Evolutionary conservation across 345 rosid species (phyloP).

Genomic region (Capsella bursapastoris): DNA sequence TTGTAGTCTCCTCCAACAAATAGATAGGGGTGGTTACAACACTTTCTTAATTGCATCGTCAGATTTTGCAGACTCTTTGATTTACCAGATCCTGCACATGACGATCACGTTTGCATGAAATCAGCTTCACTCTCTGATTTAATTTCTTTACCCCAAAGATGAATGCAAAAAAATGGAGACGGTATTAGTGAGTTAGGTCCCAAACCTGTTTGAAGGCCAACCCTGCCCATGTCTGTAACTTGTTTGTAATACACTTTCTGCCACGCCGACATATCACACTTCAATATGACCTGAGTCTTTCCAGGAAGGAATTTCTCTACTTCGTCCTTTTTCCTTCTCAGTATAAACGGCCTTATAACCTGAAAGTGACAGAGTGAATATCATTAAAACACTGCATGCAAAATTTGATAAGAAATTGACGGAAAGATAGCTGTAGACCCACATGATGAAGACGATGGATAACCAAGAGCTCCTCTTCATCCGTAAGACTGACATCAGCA

Average conservation of each 20-base stretch:
- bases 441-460: constrained; percentile 98
- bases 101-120: constrained; percentile 29
- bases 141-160: background rate
- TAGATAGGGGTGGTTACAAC: constrained; percentile 98
- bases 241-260: constrained; percentile 98
- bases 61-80: constrained; percentile 91
- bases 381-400: constrained; percentile 20
- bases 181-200: constrained; percentile 32
- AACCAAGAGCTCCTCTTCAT: constrained; percentile 90
- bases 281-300: constrained; percentile 91
- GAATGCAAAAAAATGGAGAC: background rate
- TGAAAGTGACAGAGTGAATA: constrained; percentile 42
- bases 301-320: constrained; percentile 98
- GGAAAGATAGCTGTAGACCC: constrained; percentile 43
- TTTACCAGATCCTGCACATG: constrained; percentile 77
- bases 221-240: constrained; percentile 92
- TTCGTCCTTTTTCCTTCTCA: constrained; percentile 97
- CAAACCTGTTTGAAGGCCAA: constrained; percentile 91
- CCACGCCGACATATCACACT: constrained; percentile 99
- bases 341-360: constrained; percentile 99
- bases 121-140: constrained; percentile 22
- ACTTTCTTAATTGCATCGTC: constrained; percentile 97
- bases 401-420: constrained; percentile 19
- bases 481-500: constrained; percentile 80
- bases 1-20: constrained; percentile 76